Conservation (phyloP, 2,329 filamentous ascomycete species). For the Pyricularia grisea region DNA sequence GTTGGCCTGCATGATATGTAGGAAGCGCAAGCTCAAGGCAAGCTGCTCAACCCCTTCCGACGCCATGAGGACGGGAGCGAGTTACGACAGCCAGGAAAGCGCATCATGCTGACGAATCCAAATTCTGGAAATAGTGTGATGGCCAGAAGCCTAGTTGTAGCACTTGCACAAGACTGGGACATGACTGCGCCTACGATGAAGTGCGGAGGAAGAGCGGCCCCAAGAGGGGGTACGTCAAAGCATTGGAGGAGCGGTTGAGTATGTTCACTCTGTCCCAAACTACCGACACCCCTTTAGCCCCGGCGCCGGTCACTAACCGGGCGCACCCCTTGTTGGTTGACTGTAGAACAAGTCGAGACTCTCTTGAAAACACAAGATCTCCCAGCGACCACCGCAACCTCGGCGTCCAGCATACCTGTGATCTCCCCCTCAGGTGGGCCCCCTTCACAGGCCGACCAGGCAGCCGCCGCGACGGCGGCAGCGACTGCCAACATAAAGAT, state of each 20-base stretch:
- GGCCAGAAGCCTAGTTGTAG: slow-evolving; percentile 76
- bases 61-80: not conserved
- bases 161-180: slow-evolving; percentile 78
- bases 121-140: slow-evolving; percentile 50
- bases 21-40: slow-evolving; percentile 73
- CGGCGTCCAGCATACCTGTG: not conserved
- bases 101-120: not conserved
- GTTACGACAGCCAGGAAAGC: not conserved
- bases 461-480: slow-evolving; percentile 17
- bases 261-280: slow-evolving; percentile 23
- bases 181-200: slow-evolving; percentile 86
- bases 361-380: slow-evolving; percentile 73
- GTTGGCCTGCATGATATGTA: slow-evolving; percentile 88
- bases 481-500: slow-evolving; percentile 30
- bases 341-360: slow-evolving; percentile 81
- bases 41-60: not conserved
- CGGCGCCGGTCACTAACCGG: not conserved
- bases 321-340: not conserved
- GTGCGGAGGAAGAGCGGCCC: slow-evolving; percentile 89
- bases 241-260: slow-evolving; percentile 87
- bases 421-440: not conserved
- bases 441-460: slow-evolving; percentile 20
- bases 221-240: slow-evolving; percentile 90
- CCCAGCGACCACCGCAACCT: slow-evolving; percentile 16
- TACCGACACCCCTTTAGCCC: not conserved